Evolutionary conservation across 1,139 yeast species (phyloP).

Genomic region (Yamadazyma aaseri): DNA sequence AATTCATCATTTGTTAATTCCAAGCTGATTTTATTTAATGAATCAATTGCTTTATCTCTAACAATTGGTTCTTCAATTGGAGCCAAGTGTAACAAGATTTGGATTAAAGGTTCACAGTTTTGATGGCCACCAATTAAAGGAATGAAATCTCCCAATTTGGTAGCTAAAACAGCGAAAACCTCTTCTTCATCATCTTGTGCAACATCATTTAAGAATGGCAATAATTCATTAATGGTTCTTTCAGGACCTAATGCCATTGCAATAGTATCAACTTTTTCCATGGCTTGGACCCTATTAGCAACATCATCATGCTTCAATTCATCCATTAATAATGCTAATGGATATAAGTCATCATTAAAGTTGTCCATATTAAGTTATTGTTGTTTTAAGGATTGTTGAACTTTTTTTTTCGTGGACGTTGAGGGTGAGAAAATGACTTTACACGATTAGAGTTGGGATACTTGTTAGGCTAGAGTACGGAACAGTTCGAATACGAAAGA

Average conservation of each 20-base stretch:
- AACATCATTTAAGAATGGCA: slow-evolving; percentile 84
- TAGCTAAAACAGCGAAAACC: slow-evolving; percentile 90
- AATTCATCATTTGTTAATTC: slow-evolving; percentile 69
- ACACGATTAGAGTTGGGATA: slow-evolving; percentile 2
- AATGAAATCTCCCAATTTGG: slow-evolving; percentile 82
- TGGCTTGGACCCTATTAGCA: slow-evolving; percentile 88
- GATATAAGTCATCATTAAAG: slow-evolving; percentile 71
- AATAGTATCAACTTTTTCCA: slow-evolving; percentile 91
- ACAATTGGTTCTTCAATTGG: slow-evolving; percentile 98
- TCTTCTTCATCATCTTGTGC: slow-evolving; percentile 99
- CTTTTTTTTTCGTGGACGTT: slow-evolving; percentile 10
- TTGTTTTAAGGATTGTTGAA: slow-evolving; percentile 12
- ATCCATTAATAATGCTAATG: slow-evolving; percentile 94
- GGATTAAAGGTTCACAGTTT: slow-evolving; percentile 72
- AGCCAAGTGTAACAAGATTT: slow-evolving; percentile 84
- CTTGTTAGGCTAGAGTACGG: too few relatives aligned
- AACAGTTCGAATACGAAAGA: too few relatives aligned
- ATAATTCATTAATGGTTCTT: slow-evolving; percentile 81
- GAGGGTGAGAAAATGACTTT: slow-evolving; percentile 1
- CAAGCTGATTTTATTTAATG: slow-evolving; percentile 69
- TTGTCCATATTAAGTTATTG: slow-evolving; percentile 30
- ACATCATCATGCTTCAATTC: slow-evolving; percentile 95
- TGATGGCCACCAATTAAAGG: slow-evolving; percentile 86
- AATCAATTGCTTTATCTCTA: slow-evolving; percentile 88
- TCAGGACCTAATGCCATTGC: slow-evolving; percentile 95